Evolutionary conservation across 257 asterid genomes (phyloP), one percentile per base, ranked within the genome.

Genomic region (Rhazya stricta): DNA sequence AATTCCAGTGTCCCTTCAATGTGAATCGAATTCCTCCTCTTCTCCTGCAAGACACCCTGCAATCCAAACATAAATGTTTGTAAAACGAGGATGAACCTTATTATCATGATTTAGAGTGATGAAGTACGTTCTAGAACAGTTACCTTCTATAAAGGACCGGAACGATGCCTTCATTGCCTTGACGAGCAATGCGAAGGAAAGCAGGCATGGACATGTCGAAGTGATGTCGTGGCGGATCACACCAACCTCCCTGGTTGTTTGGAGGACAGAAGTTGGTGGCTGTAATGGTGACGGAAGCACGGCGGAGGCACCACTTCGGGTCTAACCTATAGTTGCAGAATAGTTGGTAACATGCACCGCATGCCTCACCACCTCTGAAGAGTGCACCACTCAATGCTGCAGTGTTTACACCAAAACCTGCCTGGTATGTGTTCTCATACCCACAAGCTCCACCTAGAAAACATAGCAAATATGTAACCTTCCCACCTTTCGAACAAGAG

Each of bases 191-290:
- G 68, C 88, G 86, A 69, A 87, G 86, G 87, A 91, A 91, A 18
- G 95, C 88, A 0, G 95, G 93, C 81, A 81, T 75, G 61, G 97
- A 86, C 90, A 88, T 88, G 85, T 91, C 97, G 21, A 91, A 91
- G 78, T 91, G 97, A 63, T 84, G 87, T 23, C 86, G 90, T 0
- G 96, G 95, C 12, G 90, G 88, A 71, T 91, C 88, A 72, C 97
- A 91, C 95, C 95, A 91, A 27, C 97, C 95, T 1, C 93, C 93
- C 2, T 77, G 86, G 81, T 88, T 74, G 82, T 91, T 89, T 0
- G 96, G 79, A 32, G 93, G 95, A 84, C 96, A 91, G 61, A 91
- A 85, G 77, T 91, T 91, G 78, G 95, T 86, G 82, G 91, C 88
- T 19, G 93, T 91, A 4, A 91, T 85, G 0, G 88, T 88, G 79